Base-by-base conservation (phyloP, 768 basidiomycete species). In the Mycena pura region DNA sequence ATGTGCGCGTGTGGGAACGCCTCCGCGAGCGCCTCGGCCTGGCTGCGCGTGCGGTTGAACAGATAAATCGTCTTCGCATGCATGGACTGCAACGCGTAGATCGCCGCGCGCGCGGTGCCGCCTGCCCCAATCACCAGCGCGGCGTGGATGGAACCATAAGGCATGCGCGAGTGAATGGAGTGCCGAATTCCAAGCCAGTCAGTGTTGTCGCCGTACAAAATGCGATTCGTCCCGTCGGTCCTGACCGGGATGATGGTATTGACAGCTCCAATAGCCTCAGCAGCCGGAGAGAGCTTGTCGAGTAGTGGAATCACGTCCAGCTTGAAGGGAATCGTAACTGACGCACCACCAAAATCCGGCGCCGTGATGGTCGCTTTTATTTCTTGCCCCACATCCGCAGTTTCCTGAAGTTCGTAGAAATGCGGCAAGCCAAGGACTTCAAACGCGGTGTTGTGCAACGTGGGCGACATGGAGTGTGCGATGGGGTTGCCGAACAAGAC, bases 281-380 rank as follows among this genome's bases (percentile, higher is more conserved):
- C 97, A 21, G 94, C 88, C 0, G 87, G 85, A 0, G 95, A 91
- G 39, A 98, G 75, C 52, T 78, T 76, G 69, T 96, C 91, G 49
- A 99, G 84, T 6, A 91, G 78, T 1, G 91, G 86, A 46, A 99
- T 93, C 64, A 99, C 82, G 61, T 93, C 91, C 36, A 96, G 79
- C 76, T 99, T 99, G 81, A 90, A 89, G 2, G 97, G 97, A 64
- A 99, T 98, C 19, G 97, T 99, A 25, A 99, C 95, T 5, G 92
- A 94, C 15, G 95, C 97, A 0, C 97, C 97, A 8, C 97, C 96
- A 72, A 99, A 99, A 44, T 88, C 85, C 2, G 86, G 82, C 4
- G 84, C 78, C 1, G 79, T 74, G 19, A 98, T 80, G 3, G 87
- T 81, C 3, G 81, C 75, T 71, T 84, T 84, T 68, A 96, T 80